Base-by-base conservation (phyloP, 441 rosid genomes). In the Brassica hybrid region DNA sequence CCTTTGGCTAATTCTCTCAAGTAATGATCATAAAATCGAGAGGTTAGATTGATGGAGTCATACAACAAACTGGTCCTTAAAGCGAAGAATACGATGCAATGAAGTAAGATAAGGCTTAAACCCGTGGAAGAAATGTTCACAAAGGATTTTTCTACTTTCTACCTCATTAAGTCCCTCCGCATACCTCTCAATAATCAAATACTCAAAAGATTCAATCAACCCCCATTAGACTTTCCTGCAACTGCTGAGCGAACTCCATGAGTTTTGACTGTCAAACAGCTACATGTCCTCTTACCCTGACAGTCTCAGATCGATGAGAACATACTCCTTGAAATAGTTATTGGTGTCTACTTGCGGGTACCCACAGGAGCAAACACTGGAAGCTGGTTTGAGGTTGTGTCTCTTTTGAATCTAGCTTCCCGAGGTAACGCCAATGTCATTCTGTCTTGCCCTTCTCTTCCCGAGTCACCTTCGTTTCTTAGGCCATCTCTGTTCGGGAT, bases 341-440 rank as follows among this genome's bases (percentile, higher is more conserved):
- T 11, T 60, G 69, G 59, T 50, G 62, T 72, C 56, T 85, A 85
- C 80, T 80, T 87, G 19, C 75, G 82, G 72, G 86, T 85, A 36
- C 87, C 88, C 23, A 85, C 87, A 0, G 90, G 95, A 59, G 82
- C 81, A 75, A 90, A 90, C 76, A 90, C 95, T 6, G 95, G 93
- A 65, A 90, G 91, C 84, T 90, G 95, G 85, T 87, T 86, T 9
- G 95, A 87, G 65, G 85, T 80, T 6, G 97, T 84, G 80, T 96
- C 97, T 81, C 91, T 80, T 84, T 71, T 88, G 72, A 90, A 87
- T 72, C 95, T 82, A 32, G 90, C 85, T 65, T 88, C 93, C 48
- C 86, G 83, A 27, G 86, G 89, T 66, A 90, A 60, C 78, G 88
- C 83, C 78, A 87, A 81, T 13, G 80, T 79, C 76, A 84, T 21